A percentile compares a stretch with the other conserved stretches of the same genome.
Evolutionary conservation across 1,139 yeast genomes (phyloP).

Genomic region (Magnusiomyces suaveolens): DNA sequence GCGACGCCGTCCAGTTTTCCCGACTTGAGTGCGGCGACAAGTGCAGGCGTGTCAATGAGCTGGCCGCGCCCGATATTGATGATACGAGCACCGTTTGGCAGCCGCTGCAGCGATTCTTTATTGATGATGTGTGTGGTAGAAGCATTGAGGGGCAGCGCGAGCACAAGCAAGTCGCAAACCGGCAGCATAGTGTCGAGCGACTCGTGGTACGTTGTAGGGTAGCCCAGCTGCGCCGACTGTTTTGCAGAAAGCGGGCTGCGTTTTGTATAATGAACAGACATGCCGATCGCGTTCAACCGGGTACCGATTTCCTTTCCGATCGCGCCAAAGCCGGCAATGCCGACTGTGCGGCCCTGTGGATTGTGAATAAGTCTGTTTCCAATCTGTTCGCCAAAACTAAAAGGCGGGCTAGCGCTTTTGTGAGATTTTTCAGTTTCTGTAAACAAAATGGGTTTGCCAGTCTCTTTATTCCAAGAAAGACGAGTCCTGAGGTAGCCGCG

Average conservation of each 20-base stretch:
- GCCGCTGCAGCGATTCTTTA: constrained; percentile 36
- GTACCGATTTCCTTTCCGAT: constrained; percentile 61
- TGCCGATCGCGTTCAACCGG: constrained; percentile 49
- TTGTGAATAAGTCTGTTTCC: constrained; percentile 40
- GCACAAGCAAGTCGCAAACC: constrained; percentile 48
- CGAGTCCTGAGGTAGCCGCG: constrained; percentile 13
- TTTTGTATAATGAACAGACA: constrained; percentile 58
- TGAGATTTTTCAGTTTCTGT: constrained; percentile 29
- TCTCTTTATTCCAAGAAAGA: constrained; percentile 16
- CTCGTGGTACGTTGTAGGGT: constrained; percentile 38
- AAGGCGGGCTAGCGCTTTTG: constrained; percentile 6
- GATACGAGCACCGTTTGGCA: constrained; percentile 49
- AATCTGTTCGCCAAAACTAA: constrained; percentile 35
- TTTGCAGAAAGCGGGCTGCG: constrained; percentile 40
- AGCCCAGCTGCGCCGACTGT: constrained; percentile 29
- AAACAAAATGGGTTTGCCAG: constrained; percentile 31
- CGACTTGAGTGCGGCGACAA: constrained; percentile 50
- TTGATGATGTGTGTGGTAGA: constrained; percentile 52
- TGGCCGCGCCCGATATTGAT: constrained; percentile 76
- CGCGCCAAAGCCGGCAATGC: constrained; percentile 69
- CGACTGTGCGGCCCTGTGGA: constrained; percentile 47
- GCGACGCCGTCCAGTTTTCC: constrained; percentile 53
- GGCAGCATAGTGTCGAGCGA: constrained; percentile 34
- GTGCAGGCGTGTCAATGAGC: constrained; percentile 56
- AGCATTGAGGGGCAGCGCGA: constrained; percentile 60